These are phyloP conservation scores for Hymenoscyphus fructigenus DNA, from an alignment of 2,329 filamentous ascomycete species.

Conservation along the genomic window DNA sequence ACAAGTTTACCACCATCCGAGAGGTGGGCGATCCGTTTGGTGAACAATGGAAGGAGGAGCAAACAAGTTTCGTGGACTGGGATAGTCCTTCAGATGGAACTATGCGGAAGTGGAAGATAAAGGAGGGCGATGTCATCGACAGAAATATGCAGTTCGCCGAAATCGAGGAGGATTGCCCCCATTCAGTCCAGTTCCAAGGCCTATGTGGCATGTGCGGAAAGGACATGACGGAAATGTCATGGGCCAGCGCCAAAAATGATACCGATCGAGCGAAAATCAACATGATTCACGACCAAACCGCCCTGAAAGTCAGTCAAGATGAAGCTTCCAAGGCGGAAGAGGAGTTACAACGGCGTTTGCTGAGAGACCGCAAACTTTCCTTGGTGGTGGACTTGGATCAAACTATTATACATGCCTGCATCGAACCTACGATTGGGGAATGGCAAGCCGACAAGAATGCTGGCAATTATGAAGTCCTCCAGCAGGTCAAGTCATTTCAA, in stretches of 20 bases:
- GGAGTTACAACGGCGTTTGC: conserved; percentile 78
- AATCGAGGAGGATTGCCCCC: conserved; percentile 87
- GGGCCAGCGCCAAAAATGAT: conserved; percentile 76
- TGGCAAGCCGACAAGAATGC: conserved; percentile 89
- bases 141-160: conserved; percentile 63
- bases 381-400: conserved; percentile 97
- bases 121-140: conserved; percentile 62
- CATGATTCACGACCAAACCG: conserved; percentile 89
- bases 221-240: conserved; percentile 90
- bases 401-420: conserved; percentile 97
- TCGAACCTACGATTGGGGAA: conserved; percentile 92
- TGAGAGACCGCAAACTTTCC: conserved; percentile 80
- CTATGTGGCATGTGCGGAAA: conserved; percentile 91
- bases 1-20: conserved; percentile 79
- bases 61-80: conserved; percentile 73
- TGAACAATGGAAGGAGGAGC: conserved; percentile 64
- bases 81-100: conserved; percentile 81
- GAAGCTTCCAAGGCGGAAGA: conserved; percentile 82
- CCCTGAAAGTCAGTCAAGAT: conserved; percentile 77
- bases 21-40: conserved; percentile 67
- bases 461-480: conserved; percentile 87
- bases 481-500: conserved; percentile 85
- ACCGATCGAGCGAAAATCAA: conserved; percentile 87
- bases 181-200: conserved; percentile 87
- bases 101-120: conserved; percentile 73